phyloP scores from a whole-genome alignment of 2,329 filamentous ascomycete genomes.

The Pseudofabraea citricarpa region DNA sequence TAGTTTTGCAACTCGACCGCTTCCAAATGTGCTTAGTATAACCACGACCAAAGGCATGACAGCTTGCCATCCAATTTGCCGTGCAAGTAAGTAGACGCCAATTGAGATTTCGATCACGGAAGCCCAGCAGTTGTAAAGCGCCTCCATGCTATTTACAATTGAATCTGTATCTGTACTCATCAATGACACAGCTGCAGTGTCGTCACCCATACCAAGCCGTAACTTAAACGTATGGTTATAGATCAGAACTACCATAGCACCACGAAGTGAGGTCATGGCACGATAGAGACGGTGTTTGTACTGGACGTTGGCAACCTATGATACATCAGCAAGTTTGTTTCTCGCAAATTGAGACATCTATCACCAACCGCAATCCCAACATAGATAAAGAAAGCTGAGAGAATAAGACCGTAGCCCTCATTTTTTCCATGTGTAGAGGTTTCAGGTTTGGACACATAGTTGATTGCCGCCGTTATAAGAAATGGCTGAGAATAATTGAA shows the following conservation, averaged over 20 bases:
- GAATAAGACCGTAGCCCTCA: constrained; percentile 3
- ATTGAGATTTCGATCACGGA: constrained; percentile 29
- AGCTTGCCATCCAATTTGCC: constrained; percentile 11
- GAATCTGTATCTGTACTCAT: constrained; percentile 17
- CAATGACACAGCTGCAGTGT: constrained; percentile 12
- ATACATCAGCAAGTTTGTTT: no score
- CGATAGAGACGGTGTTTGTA: no score
- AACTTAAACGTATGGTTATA: constrained; percentile 4
- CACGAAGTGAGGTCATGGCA: constrained; percentile 2
- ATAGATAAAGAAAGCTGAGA: constrained; percentile 4
- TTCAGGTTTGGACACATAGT: neutral
- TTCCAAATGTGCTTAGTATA: no score
- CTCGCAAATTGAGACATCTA: no score
- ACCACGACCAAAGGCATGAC: neutral
- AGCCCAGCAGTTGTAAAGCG: constrained; percentile 32
- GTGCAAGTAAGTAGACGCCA: constrained; percentile 28
- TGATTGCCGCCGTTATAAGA: neutral
- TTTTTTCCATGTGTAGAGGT: neutral
- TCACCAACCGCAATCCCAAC: constrained; percentile 4
- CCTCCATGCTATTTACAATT: constrained; percentile 17
- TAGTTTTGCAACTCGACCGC: no score
- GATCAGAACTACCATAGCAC: constrained; percentile 2
- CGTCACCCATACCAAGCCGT: neutral
- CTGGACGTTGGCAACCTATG: neutral
- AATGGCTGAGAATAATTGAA: constrained; percentile 7